A percentile compares a stretch with the other conserved stretches of the same genome.
Conservation (phyloP, 495 filamentous ascomycete species). For the Aspergillus leporis region DNA sequence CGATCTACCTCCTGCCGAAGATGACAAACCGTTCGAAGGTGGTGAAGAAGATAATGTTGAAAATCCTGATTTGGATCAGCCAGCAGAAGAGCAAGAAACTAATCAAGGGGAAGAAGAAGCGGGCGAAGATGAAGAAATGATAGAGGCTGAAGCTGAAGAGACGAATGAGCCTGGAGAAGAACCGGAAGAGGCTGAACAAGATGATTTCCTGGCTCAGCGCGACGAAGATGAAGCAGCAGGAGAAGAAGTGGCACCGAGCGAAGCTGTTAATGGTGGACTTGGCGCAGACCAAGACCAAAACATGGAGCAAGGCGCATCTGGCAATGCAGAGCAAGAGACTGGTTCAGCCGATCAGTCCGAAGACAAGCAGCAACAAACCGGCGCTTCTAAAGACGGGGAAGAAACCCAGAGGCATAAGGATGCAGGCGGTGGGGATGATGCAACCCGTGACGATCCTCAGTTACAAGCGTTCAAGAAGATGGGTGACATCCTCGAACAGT, state of each 20-base stretch:
- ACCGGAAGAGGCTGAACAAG: conserved; percentile 41
- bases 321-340: conserved; percentile 58
- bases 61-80: conserved; percentile 41
- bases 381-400: conserved; percentile 45
- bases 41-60: conserved; percentile 33
- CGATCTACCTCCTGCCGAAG: conserved; percentile 58
- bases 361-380: conserved; percentile 42
- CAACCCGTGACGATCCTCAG: conserved; percentile 53
- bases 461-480: conserved; percentile 80
- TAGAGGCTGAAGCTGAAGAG: conserved; percentile 52
- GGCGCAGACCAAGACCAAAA: conserved; percentile 51
- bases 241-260: conserved; percentile 51
- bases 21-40: conserved; percentile 28
- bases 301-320: conserved; percentile 66
- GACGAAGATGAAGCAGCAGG: conserved; percentile 45
- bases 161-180: conserved; percentile 56
- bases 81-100: conserved; percentile 38
- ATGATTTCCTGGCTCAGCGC: conserved; percentile 43
- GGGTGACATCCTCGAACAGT: conserved; percentile 88
- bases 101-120: conserved; percentile 33
- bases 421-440: conserved; percentile 42
- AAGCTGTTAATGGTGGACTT: conserved; percentile 46
- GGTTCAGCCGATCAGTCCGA: conserved; percentile 48
- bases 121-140: conserved; percentile 34
- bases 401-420: conserved; percentile 46